Evolutionary conservation across 2,329 filamentous ascomycete species (phyloP).

Genomic region (Xylaria sp.): DNA sequence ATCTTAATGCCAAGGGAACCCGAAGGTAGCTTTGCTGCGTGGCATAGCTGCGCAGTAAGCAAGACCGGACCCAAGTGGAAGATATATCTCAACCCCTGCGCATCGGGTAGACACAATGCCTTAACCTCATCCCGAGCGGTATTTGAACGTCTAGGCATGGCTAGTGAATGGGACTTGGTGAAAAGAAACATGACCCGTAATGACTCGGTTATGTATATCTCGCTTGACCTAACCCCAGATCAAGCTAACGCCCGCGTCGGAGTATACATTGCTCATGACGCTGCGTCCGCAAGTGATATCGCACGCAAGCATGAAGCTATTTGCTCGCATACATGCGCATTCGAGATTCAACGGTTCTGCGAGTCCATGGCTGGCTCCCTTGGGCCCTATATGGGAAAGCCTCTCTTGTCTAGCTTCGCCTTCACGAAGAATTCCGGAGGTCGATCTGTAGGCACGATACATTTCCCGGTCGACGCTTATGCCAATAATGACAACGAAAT

Average conservation of each 20-base stretch:
- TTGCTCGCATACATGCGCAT: conserved; percentile 24
- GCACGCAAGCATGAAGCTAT: conserved; percentile 30
- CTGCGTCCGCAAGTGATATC: conserved; percentile 18
- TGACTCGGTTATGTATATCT: conserved; percentile 35
- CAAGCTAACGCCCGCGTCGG: conserved; percentile 21
- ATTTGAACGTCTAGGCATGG: conserved; percentile 33
- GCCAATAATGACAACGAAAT: conserved; percentile 29
- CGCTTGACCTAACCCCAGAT: conserved; percentile 31
- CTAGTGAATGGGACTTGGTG: conserved; percentile 19
- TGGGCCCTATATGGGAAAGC: conserved; percentile 29
- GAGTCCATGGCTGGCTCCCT: conserved; percentile 27
- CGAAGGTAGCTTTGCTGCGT: conserved; percentile 26
- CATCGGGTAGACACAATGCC: conserved; percentile 8
- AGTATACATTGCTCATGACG: conserved; percentile 34
- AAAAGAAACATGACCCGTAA: conserved; percentile 12
- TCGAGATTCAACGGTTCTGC: conserved; percentile 39
- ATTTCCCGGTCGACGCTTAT: conserved; percentile 33
- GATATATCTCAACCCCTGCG: conserved; percentile 34
- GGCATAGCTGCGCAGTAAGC: conserved; percentile 29
- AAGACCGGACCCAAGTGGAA: conserved; percentile 32
- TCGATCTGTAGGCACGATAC: conserved; percentile 29
- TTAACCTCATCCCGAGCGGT: conserved; percentile 16
- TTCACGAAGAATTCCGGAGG: conserved; percentile 22
- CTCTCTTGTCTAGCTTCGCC: conserved; percentile 32
- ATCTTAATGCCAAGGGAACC: conserved; percentile 30